A percentile compares a stretch with the other conserved stretches of the same genome.
Conservation (phyloP, 805 yeast genomes). For the Saturnispora mendoncae region DNA sequence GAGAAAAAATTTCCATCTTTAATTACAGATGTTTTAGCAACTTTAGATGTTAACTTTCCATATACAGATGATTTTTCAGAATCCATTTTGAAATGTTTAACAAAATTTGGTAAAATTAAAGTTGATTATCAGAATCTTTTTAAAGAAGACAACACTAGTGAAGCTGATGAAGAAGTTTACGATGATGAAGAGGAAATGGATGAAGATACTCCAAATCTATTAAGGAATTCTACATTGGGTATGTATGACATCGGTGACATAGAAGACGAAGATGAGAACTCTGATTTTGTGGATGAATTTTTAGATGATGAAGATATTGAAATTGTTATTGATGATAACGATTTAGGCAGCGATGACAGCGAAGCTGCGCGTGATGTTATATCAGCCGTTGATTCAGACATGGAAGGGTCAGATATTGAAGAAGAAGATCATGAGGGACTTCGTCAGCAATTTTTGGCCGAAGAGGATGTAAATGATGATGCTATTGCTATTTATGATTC, state of each 20-base stretch:
- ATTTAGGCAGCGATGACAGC: constrained; percentile 28
- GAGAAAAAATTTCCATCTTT: constrained; percentile 57
- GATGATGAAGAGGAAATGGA: constrained; percentile 37
- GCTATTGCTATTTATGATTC: constrained; percentile 18
- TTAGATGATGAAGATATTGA: constrained; percentile 18
- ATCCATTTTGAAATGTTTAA: constrained; percentile 49
- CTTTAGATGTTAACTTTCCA: constrained; percentile 67
- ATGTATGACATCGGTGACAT: constrained; percentile 77
- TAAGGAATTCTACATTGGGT: constrained; percentile 83
- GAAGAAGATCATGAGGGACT: constrained; percentile 23
- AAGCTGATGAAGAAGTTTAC: constrained; percentile 30
- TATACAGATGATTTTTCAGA: constrained; percentile 52
- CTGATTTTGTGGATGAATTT: constrained; percentile 18
- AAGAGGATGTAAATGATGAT: constrained; percentile 13
- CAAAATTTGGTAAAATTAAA: constrained; percentile 47
- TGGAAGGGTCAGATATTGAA: constrained; percentile 28
- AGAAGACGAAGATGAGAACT: constrained; percentile 21
- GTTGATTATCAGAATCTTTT: constrained; percentile 49
- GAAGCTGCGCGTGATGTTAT: constrained; percentile 19
- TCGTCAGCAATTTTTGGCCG: constrained; percentile 15
- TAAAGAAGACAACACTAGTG: constrained; percentile 31
- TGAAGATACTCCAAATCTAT: constrained; percentile 76
- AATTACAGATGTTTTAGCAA: constrained; percentile 52
- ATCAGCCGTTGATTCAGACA: constrained; percentile 26
- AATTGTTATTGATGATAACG: constrained; percentile 24